A percentile compares a stretch with the other conserved stretches of the same genome.
These are phyloP conservation scores for Aspergillus indologenus DNA, from an alignment of 495 filamentous ascomycete species.

Conservation along the genomic window DNA sequence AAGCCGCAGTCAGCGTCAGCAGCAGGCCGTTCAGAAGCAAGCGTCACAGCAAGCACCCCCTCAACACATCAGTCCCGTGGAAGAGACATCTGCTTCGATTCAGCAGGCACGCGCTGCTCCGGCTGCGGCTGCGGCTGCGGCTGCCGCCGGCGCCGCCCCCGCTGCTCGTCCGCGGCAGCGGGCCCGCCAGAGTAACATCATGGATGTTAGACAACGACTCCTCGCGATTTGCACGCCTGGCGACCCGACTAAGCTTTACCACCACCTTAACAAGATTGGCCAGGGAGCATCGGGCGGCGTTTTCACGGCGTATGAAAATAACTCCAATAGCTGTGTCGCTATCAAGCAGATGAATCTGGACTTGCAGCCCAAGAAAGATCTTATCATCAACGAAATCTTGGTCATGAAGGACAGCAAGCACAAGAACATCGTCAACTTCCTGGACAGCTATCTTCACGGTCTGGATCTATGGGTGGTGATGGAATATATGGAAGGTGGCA, in stretches of 20 bases:
- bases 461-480: slow-evolving; percentile 98
- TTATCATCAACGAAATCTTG: slow-evolving; percentile 98
- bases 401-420: slow-evolving; percentile 99
- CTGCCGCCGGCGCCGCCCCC: slow-evolving; percentile 54
- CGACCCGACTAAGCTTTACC: slow-evolving; percentile 84
- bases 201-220: slow-evolving; percentile 80
- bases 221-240: slow-evolving; percentile 85
- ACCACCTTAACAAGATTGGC: slow-evolving; percentile 89
- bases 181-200: slow-evolving; percentile 65
- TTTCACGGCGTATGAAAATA: slow-evolving; percentile 83
- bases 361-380: slow-evolving; percentile 96
- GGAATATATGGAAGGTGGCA: slow-evolving; percentile 99
- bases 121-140: slow-evolving; percentile 37
- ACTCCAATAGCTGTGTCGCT: slow-evolving; percentile 81
- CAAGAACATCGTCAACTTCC: slow-evolving; percentile 98
- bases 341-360: slow-evolving; percentile 99
- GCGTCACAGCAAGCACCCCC: slow-evolving; percentile 23
- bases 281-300: slow-evolving; percentile 97
- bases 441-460: slow-evolving; percentile 87
- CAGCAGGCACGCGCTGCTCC: background rate
- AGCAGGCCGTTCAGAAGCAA: slow-evolving; percentile 30
- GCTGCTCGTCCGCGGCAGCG: slow-evolving; percentile 72
- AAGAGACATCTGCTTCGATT: slow-evolving; percentile 31
- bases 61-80: slow-evolving; percentile 21
- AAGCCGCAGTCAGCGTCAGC: slow-evolving; percentile 65